Evolutionary conservation across 306 rosid genomes (phyloP), one percentile per base, ranked within the genome.

Genomic region (Adenanthera pavonina): DNA sequence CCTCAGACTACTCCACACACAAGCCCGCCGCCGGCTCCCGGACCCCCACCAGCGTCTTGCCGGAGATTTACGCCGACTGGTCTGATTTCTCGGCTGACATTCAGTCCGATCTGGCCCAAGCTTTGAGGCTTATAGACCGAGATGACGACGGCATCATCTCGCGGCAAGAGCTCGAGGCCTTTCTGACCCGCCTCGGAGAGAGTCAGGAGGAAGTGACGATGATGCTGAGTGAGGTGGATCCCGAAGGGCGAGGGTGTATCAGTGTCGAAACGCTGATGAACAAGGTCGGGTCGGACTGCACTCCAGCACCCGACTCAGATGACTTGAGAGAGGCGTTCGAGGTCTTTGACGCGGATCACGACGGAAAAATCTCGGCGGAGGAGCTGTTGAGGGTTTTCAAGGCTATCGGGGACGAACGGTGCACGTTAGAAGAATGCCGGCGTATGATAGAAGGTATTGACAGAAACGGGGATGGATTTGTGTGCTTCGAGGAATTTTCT

Each of bases 371-470:
- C 78, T 84, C 99, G 76, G 99, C 97, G 59, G 94, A 91, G 76
- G 99, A 95, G 88, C 87, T 95, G 12, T 68, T 86, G 13, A 77
- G 90, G 44, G 89, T 95, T 5, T 95, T 92, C 64, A 16, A 61
- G 3, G 89, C 92, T 0, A 89, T 93, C 0, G 97, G 97, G 0
- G 99, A 93, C n/a, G 97, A 92, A 7, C 81, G 85, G 85, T 93
- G 97, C 92, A 89, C 99, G 86, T 77, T 95, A 81, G 94, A 91
- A 65, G 99, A 95, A 46, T 95, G 99, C 86, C 82, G 81, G 90
- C 91, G 95, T 76, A 95, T 95, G 99, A 91, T 95, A 82, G 95
- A 82, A 0, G 84, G 92, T 1, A 97, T 93, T 0, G 97, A 88
- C 67, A 85, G 71, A 69, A 90, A 85, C 76, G 91, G 97, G 4